Evolutionary conservation across 305 asterid genomes (phyloP), one percentile per base, ranked within the genome.

Genomic region (Stenogyne calaminthoides): DNA sequence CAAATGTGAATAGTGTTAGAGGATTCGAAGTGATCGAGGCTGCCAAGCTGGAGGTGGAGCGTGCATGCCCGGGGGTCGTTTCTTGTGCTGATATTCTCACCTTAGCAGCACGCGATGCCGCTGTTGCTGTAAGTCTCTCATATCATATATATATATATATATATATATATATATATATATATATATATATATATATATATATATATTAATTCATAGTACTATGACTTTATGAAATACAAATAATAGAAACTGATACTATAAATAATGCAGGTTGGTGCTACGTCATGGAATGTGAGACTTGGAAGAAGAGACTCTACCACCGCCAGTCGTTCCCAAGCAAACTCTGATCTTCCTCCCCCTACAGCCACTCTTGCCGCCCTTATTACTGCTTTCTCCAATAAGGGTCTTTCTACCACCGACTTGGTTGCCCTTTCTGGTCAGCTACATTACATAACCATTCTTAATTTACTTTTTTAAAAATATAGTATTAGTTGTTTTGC

Each of bases 261-360:
- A n/a, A n/a, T n/a, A n/a, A n/a, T 32, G 68, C 55, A 85, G 88
- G 88, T 86, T 37, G 84, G 89, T 19, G 91, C 83, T 0, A 87
- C 86, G 0, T 61, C 84, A 69, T 86, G 91, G 91, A 64, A 37
- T 1, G 85, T 84, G 64, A 76, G 64, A 44, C 84, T 89, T 0
- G 91, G 93, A 63, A 83, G 93, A 80, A 81, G 88, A 64, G 96
- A 86, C 68, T 86, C 89, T 6, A 84, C 86, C 0, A 80, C 86
- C 0, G 91, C 91, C 4, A 86, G 64, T 72, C 72, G 61, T 7
- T 6, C 78, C 0, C 70, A 44, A 27, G 89, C 89, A 9, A 78
- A 82, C 63, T 36, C 55, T 6, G 81, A 79, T 77, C 86, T 85
- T 20, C 88, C 88, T 0, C 4, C 71, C 3, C 79, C 83, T 22